Conservation (phyloP, 2,329 filamentous ascomycete genomes). For the Fusarium falciforme region DNA sequence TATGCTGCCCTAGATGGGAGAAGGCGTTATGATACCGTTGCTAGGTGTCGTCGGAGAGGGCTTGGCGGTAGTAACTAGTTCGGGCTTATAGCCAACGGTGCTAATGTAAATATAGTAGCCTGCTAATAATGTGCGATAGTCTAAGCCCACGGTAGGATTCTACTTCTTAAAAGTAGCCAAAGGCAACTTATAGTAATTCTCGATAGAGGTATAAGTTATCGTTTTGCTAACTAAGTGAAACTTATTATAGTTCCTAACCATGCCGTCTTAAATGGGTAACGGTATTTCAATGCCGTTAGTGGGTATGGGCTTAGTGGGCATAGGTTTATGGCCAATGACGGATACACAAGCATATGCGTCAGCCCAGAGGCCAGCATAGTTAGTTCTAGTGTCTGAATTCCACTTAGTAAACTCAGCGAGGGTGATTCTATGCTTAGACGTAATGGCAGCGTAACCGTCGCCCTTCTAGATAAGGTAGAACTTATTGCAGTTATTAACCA, state of each 20-base stretch:
- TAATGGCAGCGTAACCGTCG: background rate
- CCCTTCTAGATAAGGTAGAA: background rate
- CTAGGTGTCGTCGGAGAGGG: background rate
- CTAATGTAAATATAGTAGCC: background rate
- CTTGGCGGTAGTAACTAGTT: background rate
- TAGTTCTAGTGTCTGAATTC: background rate
- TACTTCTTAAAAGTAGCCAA: conserved; percentile 1
- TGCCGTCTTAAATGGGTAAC: background rate
- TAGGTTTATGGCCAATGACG: background rate
- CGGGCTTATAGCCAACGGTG: background rate
- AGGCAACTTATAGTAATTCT: conserved; percentile 12
- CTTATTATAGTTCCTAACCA: conserved; percentile 25
- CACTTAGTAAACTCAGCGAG: background rate
- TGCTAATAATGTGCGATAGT: background rate
- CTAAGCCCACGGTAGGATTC: conserved; percentile 12
- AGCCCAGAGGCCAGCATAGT: background rate
- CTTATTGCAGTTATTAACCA: background rate
- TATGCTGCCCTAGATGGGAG: background rate
- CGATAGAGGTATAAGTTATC: background rate
- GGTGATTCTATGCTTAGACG: background rate
- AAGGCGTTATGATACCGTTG: background rate
- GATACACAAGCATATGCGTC: background rate
- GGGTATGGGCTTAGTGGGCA: background rate
- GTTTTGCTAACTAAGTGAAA: conserved; percentile 10
- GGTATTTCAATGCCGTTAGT: background rate